These are phyloP conservation scores for Colletotrichum tanaceti DNA, from an alignment of 2,329 filamentous ascomycete species.

Conservation along the genomic window DNA sequence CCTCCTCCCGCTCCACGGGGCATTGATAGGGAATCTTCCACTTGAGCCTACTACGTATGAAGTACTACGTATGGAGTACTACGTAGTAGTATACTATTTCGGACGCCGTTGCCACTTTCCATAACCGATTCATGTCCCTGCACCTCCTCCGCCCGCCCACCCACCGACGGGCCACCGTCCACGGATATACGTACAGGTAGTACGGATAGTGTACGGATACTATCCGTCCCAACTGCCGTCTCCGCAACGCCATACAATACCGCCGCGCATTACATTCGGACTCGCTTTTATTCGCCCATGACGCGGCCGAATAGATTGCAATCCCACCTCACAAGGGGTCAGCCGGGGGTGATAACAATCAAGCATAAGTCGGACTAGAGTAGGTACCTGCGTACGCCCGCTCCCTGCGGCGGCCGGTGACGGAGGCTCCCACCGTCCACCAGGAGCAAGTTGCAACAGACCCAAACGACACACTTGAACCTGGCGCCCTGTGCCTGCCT, in stretches of 20 bases:
- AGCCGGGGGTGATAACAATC: constrained; percentile 16
- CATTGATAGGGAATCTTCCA: constrained; percentile 13
- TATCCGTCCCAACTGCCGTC: not conserved
- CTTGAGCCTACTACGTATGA: too few relatives aligned
- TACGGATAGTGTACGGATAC: too few relatives aligned
- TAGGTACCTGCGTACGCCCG: not conserved
- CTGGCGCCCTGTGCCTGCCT: too few relatives aligned
- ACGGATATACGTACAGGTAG: too few relatives aligned
- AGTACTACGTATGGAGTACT: too few relatives aligned
- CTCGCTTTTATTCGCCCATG: constrained; percentile 22
- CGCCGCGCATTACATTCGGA: constrained; percentile 20
- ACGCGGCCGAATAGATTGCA: constrained; percentile 20
- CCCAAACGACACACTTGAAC: too few relatives aligned
- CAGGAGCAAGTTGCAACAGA: not conserved
- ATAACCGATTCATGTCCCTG: constrained; percentile 18
- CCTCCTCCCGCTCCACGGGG: constrained; percentile 20
- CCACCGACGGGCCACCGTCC: too few relatives aligned
- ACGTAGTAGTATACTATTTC: too few relatives aligned
- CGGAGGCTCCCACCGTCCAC: constrained; percentile 18
- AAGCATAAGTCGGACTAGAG: constrained; percentile 25
- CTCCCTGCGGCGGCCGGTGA: not conserved
- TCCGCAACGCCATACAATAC: constrained; percentile 21
- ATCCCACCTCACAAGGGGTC: constrained; percentile 21
- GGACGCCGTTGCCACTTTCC: constrained; percentile 33
- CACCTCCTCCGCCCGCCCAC: too few relatives aligned